phyloP scores from a whole-genome alignment of 2,329 filamentous ascomycete genomes.

The Immersiporthe knoxdaviesiana region DNA sequence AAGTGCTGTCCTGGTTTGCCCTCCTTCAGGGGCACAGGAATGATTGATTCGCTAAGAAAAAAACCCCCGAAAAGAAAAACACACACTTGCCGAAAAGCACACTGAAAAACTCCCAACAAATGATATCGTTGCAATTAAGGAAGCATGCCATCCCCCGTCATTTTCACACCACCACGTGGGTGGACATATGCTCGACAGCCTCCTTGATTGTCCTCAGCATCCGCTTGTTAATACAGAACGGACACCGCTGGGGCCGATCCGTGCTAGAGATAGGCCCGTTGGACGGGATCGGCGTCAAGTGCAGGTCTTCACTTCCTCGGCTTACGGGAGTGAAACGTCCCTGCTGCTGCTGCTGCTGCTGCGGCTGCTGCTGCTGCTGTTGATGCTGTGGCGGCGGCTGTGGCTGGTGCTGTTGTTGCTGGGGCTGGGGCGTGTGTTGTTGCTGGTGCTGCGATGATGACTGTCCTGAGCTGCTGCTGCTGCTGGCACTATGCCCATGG shows the following conservation, averaged over 20 bases:
- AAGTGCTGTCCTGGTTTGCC: background rate
- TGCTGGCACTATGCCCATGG: background rate
- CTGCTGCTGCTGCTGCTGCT: conserved; percentile 34
- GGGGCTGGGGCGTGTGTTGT: conserved; percentile 18
- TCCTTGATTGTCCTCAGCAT: conserved; percentile 65
- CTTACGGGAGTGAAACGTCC: conserved; percentile 18
- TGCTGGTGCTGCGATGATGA: conserved; percentile 30
- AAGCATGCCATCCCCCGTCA: background rate
- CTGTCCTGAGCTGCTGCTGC: conserved; percentile 19
- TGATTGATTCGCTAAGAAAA: too few relatives aligned
- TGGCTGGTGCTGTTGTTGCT: background rate
- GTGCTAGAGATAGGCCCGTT: conserved; percentile 49
- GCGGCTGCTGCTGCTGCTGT: conserved; percentile 27
- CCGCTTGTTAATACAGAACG: conserved; percentile 64
- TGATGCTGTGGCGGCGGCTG: conserved; percentile 13
- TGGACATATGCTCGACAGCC: conserved; percentile 65
- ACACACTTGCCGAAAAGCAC: background rate
- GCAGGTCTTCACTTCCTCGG: conserved; percentile 48
- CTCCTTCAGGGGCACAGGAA: too few relatives aligned
- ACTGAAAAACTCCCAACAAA: background rate
- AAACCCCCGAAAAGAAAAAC: too few relatives aligned
- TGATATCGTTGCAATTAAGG: background rate
- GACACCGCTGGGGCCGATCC: conserved; percentile 58
- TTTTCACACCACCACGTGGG: conserved; percentile 61
- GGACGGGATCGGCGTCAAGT: conserved; percentile 58